phyloP scores from a whole-genome alignment of 2,329 filamentous ascomycete species.

The Chaetothyriales sp. region DNA sequence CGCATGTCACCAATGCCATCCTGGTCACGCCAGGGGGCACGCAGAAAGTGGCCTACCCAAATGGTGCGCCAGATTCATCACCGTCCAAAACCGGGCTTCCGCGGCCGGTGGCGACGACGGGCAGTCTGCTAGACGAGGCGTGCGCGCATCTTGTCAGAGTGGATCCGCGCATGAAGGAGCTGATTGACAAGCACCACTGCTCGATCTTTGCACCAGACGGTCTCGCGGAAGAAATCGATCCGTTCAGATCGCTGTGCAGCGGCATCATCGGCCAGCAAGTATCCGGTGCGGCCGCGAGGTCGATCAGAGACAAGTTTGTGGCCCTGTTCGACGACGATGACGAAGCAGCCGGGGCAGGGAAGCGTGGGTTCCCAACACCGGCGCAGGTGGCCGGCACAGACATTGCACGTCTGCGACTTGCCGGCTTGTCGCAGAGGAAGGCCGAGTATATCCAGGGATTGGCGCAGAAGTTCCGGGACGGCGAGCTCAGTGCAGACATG shows the following conservation, averaged over 20 bases:
- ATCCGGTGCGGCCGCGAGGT: conserved; percentile 76
- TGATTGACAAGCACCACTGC: conserved; percentile 66
- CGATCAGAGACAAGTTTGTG: conserved; percentile 78
- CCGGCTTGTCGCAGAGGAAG: conserved; percentile 84
- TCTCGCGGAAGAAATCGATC: conserved; percentile 72
- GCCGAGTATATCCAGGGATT: conserved; percentile 87
- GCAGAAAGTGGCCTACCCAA: conserved; percentile 36
- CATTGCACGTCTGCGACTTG: conserved; percentile 59
- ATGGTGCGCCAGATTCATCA: conserved; percentile 24
- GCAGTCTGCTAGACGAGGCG: conserved; percentile 60
- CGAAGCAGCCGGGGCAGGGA: conserved; percentile 17
- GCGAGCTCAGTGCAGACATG: conserved; percentile 63
- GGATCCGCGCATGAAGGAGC: conserved; percentile 55
- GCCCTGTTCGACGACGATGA: conserved; percentile 47
- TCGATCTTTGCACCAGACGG: conserved; percentile 67
- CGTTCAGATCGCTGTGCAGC: conserved; percentile 68
- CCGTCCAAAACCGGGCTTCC: conserved; percentile 27
- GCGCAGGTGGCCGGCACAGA: conserved; percentile 52
- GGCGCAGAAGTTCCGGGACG: conserved; percentile 62
- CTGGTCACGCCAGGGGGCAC: conserved; percentile 36
- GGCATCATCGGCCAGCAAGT: conserved; percentile 96
- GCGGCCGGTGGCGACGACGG: conserved; percentile 46
- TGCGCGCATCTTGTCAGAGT: conserved; percentile 58
- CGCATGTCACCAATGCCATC: conserved; percentile 34
- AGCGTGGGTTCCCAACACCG: conserved; percentile 57